Percentiles rank a stretch among this genome's conserved stretches.
These are phyloP conservation scores for Thermochaetoides dissita DNA, from an alignment of 2,329 filamentous ascomycete species.

Conservation along the genomic window DNA sequence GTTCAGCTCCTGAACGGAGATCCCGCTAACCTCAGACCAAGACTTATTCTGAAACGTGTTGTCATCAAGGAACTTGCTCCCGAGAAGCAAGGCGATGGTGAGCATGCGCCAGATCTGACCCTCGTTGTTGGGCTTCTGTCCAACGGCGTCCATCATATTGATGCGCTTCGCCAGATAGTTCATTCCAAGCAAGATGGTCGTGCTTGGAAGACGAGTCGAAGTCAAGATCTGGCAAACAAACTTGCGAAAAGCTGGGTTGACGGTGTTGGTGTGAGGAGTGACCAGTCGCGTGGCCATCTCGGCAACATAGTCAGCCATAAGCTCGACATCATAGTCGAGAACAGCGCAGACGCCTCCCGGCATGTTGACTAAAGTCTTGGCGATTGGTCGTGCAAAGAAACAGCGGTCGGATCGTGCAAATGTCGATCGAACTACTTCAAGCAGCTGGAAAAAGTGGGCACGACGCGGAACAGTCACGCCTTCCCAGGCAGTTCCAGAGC, in stretches of 20 bases:
- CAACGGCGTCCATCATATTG: constrained; percentile 51
- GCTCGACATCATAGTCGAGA: constrained; percentile 91
- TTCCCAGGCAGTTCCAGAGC: constrained; percentile 22
- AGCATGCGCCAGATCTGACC: constrained; percentile 78
- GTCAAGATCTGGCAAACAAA: constrained; percentile 85
- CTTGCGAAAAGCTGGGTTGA: constrained; percentile 69
- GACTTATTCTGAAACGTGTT: constrained; percentile 97
- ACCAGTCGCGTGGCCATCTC: constrained; percentile 62
- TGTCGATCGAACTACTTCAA: constrained; percentile 25
- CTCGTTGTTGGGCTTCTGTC: constrained; percentile 43
- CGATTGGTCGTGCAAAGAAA: constrained; percentile 1
- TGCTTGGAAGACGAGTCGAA: constrained; percentile 77
- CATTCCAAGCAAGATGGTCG: constrained; percentile 79
- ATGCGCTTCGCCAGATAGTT: constrained; percentile 78
- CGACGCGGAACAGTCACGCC: constrained; percentile 16
- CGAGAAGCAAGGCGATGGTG: constrained; percentile 70
- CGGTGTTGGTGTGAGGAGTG: constrained; percentile 30
- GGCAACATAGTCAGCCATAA: constrained; percentile 89
- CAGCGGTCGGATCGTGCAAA: constrained; percentile 1
- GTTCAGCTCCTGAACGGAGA: constrained; percentile 72
- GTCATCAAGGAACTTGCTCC: constrained; percentile 92
- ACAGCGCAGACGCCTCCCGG: constrained; percentile 80
- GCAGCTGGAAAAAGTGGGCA: constrained; percentile 22
- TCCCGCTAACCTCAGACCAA: constrained; percentile 90
- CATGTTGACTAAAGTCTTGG: constrained; percentile 33